phyloP scores from a whole-genome alignment of 495 filamentous ascomycete genomes.

The Hypoxylon fragiforme region DNA sequence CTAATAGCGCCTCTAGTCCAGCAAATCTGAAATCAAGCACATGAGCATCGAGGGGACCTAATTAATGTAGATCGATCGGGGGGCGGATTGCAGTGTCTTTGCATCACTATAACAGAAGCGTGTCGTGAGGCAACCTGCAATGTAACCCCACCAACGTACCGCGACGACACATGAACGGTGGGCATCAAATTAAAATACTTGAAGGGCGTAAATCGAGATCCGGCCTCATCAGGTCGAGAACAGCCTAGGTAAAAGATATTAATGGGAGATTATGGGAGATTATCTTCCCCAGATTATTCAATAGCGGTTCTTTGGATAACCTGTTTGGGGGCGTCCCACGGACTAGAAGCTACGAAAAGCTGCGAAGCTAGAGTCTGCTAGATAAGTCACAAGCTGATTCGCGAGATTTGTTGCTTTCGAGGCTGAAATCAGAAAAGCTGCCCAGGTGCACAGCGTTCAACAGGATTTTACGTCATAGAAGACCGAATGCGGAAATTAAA shows the following conservation, averaged over 20 bases:
- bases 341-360: slow-evolving; percentile 4
- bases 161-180: slow-evolving; percentile 5
- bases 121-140: slow-evolving; percentile 33
- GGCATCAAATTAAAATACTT: no score
- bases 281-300: slow-evolving; percentile 14
- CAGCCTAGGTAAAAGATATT: slow-evolving; percentile 3
- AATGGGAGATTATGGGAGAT: neutral
- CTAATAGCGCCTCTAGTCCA: no score
- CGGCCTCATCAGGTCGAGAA: neutral
- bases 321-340: slow-evolving; percentile 23
- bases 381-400: no score
- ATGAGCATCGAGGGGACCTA: no score
- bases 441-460: no score
- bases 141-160: slow-evolving; percentile 21
- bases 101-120: slow-evolving; percentile 24
- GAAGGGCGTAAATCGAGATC: slow-evolving; percentile 25
- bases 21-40: no score
- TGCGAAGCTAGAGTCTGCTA: slow-evolving; percentile 1
- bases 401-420: no score
- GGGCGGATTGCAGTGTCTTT: slow-evolving; percentile 7
- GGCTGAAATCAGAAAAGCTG: no score
- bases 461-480: slow-evolving; percentile 32
- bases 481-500: slow-evolving; percentile 28
- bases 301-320: slow-evolving; percentile 13
- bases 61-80: slow-evolving; percentile 15